Evolutionary conservation across 306 rosid genomes (phyloP).

Genomic region (Oxytropis ochrocephala): DNA sequence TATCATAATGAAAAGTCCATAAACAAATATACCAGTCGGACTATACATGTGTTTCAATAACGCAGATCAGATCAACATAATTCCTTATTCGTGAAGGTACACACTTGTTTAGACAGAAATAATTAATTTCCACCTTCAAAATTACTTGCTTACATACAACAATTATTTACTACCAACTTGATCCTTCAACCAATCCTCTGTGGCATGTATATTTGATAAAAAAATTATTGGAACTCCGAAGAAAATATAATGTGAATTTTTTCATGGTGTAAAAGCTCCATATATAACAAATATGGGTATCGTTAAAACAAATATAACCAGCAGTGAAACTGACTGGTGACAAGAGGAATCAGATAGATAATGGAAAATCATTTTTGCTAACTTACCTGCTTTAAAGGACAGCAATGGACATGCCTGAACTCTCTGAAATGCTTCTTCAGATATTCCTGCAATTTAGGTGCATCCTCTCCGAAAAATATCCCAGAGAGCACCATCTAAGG

Average conservation of each 20-base stretch:
- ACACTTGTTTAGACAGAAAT: background rate
- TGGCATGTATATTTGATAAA: background rate
- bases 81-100: background rate
- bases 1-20: no score
- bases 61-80: background rate
- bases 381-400: slow-evolving; percentile 60
- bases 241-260: background rate
- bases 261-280: background rate
- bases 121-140: background rate
- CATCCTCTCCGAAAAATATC: slow-evolving; percentile 91
- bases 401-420: slow-evolving; percentile 63
- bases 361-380: background rate
- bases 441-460: slow-evolving; percentile 69
- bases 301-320: background rate
- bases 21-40: background rate
- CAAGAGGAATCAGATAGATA: background rate
- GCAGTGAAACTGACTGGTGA: background rate
- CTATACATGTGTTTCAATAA: background rate
- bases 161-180: background rate
- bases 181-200: background rate
- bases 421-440: slow-evolving; percentile 63
- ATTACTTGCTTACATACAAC: background rate
- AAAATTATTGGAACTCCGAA: background rate
- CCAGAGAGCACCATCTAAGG: slow-evolving; percentile 74
- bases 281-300: background rate